Conservation (phyloP, 371 early-diverging fungal genomes). For the Parasitella parasitica region DNA sequence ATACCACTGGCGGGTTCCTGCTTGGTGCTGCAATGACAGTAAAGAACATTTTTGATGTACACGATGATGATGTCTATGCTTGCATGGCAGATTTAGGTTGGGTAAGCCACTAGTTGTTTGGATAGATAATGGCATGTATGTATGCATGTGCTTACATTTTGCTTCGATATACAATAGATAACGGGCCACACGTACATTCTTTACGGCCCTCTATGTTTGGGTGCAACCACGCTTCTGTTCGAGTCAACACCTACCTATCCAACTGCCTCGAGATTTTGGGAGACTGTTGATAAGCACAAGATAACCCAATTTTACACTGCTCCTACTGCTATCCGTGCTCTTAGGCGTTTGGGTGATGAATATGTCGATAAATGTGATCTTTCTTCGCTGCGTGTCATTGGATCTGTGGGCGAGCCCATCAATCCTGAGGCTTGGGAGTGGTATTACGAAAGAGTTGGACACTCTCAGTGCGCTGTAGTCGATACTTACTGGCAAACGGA, state of each 20-base stretch:
- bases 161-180: neutral
- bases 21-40: conserved; percentile 84
- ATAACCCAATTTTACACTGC: conserved; percentile 99
- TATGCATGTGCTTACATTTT: too few species aligned
- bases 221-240: conserved; percentile 92
- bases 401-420: conserved; percentile 98
- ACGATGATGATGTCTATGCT: conserved; percentile 80
- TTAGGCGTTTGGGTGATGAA: conserved; percentile 84
- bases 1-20: conserved; percentile 94
- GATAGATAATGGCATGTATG: too few species aligned
- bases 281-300: conserved; percentile 81
- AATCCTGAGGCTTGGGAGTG: conserved; percentile 98
- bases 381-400: conserved; percentile 84
- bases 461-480: conserved; percentile 85
- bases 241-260: conserved; percentile 92
- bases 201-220: conserved; percentile 93
- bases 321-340: conserved; percentile 96
- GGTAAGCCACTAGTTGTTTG: too few species aligned
- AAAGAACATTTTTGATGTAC: conserved; percentile 90
- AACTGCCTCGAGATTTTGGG: conserved; percentile 81
- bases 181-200: conserved; percentile 88
- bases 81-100: conserved; percentile 83
- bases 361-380: conserved; percentile 76
- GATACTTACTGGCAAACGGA: conserved; percentile 98
- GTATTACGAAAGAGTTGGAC: conserved; percentile 91